Conservation (phyloP, 2,329 filamentous ascomycete species). For the Fusarium subtropicale region DNA sequence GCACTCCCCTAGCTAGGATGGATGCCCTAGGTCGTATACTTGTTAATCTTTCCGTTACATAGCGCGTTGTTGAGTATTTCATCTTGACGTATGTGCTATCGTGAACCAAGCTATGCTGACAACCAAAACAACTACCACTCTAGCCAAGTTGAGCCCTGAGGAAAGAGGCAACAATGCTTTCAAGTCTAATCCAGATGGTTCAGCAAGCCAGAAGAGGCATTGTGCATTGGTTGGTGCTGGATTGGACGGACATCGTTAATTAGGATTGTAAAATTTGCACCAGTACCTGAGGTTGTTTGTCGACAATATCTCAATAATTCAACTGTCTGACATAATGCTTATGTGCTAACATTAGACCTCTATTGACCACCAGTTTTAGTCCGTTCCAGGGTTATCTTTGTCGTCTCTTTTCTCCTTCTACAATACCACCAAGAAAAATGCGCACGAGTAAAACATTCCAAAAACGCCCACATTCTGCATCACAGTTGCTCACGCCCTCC, state of each 20-base stretch:
- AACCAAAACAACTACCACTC: background rate
- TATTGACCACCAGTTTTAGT: slow-evolving; percentile 15
- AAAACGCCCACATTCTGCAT: slow-evolving; percentile 30
- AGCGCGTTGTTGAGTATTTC: slow-evolving; percentile 8
- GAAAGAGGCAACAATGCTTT: slow-evolving; percentile 23
- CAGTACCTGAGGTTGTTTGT: slow-evolving; percentile 7
- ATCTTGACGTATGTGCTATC: slow-evolving; percentile 16
- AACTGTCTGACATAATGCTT: slow-evolving; percentile 4
- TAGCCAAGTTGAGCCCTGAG: slow-evolving; percentile 14
- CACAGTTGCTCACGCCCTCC: slow-evolving; percentile 23
- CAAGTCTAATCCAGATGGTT: background rate
- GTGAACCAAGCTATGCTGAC: slow-evolving; percentile 8
- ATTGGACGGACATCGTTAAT: slow-evolving; percentile 10
- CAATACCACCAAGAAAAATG: slow-evolving; percentile 16
- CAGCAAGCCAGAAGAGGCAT: slow-evolving; percentile 11
- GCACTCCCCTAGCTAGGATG: slow-evolving; percentile 28
- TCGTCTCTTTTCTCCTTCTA: slow-evolving; percentile 35
- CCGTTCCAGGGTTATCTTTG: slow-evolving; percentile 8
- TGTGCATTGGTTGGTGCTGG: slow-evolving; percentile 14
- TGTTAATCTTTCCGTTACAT: slow-evolving; percentile 3
- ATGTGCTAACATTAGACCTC: slow-evolving; percentile 13
- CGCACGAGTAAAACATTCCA: slow-evolving; percentile 23
- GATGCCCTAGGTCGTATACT: slow-evolving; percentile 13
- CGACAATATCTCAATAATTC: slow-evolving; percentile 12
- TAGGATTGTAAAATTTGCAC: slow-evolving; percentile 1